Percentiles rank a stretch among this genome's conserved stretches.
Conservation (phyloP, 2,329 filamentous ascomycete species). For the Helicocarpus griseus region DNA sequence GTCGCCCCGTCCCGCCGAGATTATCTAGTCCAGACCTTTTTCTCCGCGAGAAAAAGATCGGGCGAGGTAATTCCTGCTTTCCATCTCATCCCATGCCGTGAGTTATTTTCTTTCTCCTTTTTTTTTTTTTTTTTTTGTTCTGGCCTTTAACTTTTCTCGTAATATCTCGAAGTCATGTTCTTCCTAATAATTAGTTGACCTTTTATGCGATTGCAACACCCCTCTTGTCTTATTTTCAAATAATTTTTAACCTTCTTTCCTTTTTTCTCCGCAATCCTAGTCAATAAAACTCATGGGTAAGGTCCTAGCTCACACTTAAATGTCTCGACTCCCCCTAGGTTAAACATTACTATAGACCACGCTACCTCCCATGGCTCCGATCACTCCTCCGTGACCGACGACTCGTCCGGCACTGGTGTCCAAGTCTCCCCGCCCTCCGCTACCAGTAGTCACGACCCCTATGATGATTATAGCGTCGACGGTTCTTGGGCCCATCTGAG, state of each 20-base stretch:
- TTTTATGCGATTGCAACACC: background rate
- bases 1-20: slow-evolving; percentile 13
- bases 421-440: slow-evolving; percentile 34
- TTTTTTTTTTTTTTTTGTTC: slow-evolving; percentile 5
- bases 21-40: slow-evolving; percentile 5
- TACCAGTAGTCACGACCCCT: slow-evolving; percentile 31
- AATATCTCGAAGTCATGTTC: background rate
- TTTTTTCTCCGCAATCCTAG: background rate
- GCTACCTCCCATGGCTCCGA: slow-evolving; percentile 29
- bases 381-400: slow-evolving; percentile 27
- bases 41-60: slow-evolving; percentile 5
- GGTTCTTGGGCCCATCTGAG: slow-evolving; percentile 29
- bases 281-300: background rate
- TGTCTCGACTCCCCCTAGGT: slow-evolving; percentile 20
- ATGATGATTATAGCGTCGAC: slow-evolving; percentile 24
- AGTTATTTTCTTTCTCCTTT: slow-evolving; percentile 4
- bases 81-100: slow-evolving; percentile 13
- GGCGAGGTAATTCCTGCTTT: slow-evolving; percentile 10
- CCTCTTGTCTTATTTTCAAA: background rate
- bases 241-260: background rate
- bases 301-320: slow-evolving; percentile 4
- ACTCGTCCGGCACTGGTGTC: slow-evolving; percentile 32
- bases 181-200: background rate
- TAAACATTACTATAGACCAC: slow-evolving; percentile 34
- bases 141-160: background rate